Evolutionary conservation across 495 filamentous ascomycete species (phyloP), one percentile per base, ranked within the genome.

Genomic region (Lophium mytilinum): DNA sequence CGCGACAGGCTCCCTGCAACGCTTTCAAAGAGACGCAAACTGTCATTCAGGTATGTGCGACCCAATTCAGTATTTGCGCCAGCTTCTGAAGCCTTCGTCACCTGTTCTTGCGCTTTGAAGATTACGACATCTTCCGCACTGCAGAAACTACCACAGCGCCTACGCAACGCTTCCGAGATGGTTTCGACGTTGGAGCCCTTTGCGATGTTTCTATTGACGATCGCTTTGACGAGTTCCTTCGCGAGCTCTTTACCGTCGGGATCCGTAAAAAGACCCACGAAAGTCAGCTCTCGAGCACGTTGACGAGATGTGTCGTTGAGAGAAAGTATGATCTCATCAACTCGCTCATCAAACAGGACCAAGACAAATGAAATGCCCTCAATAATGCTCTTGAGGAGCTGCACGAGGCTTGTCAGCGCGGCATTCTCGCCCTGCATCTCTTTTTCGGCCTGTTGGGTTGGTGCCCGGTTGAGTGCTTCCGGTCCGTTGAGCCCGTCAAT

Each of bases 181-280:
- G 90, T 96, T 69, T 99, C 93, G 15, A 99, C 92, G 63, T 96
- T 97, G 19, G 90, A 87, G 19, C 93, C 93, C 61, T 86, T 91
- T 39, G 89, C 88, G 66, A 99, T 97, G 70, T 94, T 97, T 37
- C 90, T 79, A 72, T 97, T 97, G 53, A 99, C 93, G 60, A 99
- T 96, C 1, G 91, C 91, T 70, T 96, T 97, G 39, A 99, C 94
- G 2, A 99, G 76, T 55, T 95, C 85, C 72, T 95, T 95, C 18
- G 91, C 94, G n/a, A 97, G 80, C 19, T 95, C 88, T 56, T 90
- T 89, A 9, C 94, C 93, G 37, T 78, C 77, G 34, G 73, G 69
- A 30, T 85, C 83, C 15, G 87, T 86, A 70, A 96, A 97, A 1
- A 99, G 81, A 34, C 79, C 76, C 67, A 95, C 87, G 64, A 86